phyloP scores from a whole-genome alignment of 1,139 yeast genomes.

The Sugiyamaella sp. region DNA sequence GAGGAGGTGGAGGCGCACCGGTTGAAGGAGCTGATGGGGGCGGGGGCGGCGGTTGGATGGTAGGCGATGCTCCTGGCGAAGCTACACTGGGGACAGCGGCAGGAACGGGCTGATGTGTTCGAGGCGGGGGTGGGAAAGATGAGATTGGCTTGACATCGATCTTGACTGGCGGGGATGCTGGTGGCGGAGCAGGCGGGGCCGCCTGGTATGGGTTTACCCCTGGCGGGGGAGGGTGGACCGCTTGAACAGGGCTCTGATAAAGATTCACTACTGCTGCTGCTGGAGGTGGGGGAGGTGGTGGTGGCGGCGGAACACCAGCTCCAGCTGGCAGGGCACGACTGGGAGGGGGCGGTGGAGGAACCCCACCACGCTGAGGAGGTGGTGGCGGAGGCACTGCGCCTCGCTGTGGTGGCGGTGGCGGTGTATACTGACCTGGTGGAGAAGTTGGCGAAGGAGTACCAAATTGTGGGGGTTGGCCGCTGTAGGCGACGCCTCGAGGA shows the following conservation, averaged over 20 bases:
- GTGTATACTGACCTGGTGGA: slow-evolving; percentile 25
- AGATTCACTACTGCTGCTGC: slow-evolving; percentile 22
- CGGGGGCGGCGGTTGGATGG: slow-evolving; percentile 35
- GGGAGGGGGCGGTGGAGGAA: slow-evolving; percentile 33
- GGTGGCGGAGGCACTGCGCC: slow-evolving; percentile 33
- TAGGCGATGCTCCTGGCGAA: slow-evolving; percentile 36
- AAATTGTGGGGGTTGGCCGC: slow-evolving; percentile 32
- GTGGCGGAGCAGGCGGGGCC: slow-evolving; percentile 40
- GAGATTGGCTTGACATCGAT: slow-evolving; percentile 20
- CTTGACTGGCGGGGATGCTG: slow-evolving; percentile 11
- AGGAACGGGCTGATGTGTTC: slow-evolving; percentile 24
- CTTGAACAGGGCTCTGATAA: slow-evolving; percentile 22
- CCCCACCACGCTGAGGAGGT: slow-evolving; percentile 25
- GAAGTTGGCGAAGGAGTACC: slow-evolving; percentile 33
- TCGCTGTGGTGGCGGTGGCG: slow-evolving; percentile 31
- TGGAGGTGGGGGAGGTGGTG: slow-evolving; percentile 26
- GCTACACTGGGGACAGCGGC: slow-evolving; percentile 18
- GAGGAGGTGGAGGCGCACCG: slow-evolving; percentile 40
- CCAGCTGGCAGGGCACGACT: slow-evolving; percentile 30
- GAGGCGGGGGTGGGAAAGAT: slow-evolving; percentile 34
- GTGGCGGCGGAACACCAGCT: slow-evolving; percentile 24
- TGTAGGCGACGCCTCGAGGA: slow-evolving; percentile 27
- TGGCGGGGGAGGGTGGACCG: slow-evolving; percentile 40
- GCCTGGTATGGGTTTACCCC: slow-evolving; percentile 36
- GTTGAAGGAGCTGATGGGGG: slow-evolving; percentile 37